Evolutionary conservation across 768 basidiomycete species (phyloP), one percentile per base, ranked within the genome.

Genomic region (Cytidiella melzeri): DNA sequence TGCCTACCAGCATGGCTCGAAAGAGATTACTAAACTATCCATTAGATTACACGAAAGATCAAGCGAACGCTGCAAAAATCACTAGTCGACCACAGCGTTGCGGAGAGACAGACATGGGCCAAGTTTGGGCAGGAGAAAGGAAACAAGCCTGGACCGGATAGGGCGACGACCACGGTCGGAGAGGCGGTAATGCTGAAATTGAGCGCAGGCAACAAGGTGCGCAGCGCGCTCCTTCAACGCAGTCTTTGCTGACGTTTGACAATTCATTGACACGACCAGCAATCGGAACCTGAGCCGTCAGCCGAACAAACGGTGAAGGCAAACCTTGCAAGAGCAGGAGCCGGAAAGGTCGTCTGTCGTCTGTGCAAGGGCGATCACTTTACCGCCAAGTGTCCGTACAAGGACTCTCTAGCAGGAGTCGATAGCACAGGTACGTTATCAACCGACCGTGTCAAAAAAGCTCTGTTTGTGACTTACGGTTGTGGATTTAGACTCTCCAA

Each of bases 361-460:
- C 71, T 96, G 48, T 98, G 96, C 73, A 91, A 95, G 64, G 96
- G 95, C 45, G 88, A 87, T 55, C 96, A 98, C 72, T 98, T 94
- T 69, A 99, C 96, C 12, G 88, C 93, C 55, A 93, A 94, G 67
- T 98, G 96, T 77, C 96, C 96, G 5, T 94, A 93, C 78, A 96
- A 93, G 70, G 93, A 97, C 60, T 87, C 88, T 7, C 78, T 99
- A 12, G 84, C 83, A 9, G 87, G 81, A 3, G 72, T 92, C 42
- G 88, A 77, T 25, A 73, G 73, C 11, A 69, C 71, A 4, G 83
- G 83, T 77, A 59, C 46, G 72, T 64, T n/a, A n/a, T n/a, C n/a
- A n/a, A n/a, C n/a, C n/a, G n/a, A n/a, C n/a, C n/a, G n/a, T n/a
- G n/a, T n/a, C n/a, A n/a, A n/a, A n/a, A n/a, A n/a, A n/a, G n/a